phyloP scores from a whole-genome alignment of 495 filamentous ascomycete species.

The Penicillium bovifimosum region DNA sequence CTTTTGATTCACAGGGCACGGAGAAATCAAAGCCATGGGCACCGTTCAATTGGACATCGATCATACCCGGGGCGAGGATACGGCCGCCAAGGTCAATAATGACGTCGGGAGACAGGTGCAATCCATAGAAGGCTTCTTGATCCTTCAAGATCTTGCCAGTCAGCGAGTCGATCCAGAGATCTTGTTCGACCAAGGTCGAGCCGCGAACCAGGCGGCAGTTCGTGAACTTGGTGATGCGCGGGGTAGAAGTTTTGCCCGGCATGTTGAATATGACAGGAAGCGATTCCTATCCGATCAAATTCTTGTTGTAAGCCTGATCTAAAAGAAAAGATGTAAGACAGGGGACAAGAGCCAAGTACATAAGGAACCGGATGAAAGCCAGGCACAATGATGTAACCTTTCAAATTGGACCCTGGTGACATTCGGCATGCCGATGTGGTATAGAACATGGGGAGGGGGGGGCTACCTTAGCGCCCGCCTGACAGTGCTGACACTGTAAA shows the following conservation, averaged over 20 bases:
- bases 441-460: background rate
- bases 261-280: constrained; percentile 12
- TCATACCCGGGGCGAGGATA: constrained; percentile 74
- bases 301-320: background rate
- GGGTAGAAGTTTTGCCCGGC: constrained; percentile 36
- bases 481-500: no score
- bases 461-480: no score
- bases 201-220: constrained; percentile 69
- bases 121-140: constrained; percentile 70
- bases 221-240: constrained; percentile 72
- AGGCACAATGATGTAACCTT: constrained; percentile 25
- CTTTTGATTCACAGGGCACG: constrained; percentile 55
- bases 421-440: constrained; percentile 30
- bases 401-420: constrained; percentile 8
- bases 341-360: constrained; percentile 4
- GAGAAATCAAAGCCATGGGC: constrained; percentile 86
- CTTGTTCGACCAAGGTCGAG: constrained; percentile 57
- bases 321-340: background rate
- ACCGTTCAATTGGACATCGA: constrained; percentile 83
- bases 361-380: background rate
- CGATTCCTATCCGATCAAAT: background rate
- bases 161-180: constrained; percentile 71
- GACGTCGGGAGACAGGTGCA: constrained; percentile 47
- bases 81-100: constrained; percentile 69
- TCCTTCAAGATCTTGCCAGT: constrained; percentile 72